Evolutionary conservation across 805 yeast genomes (phyloP), one percentile per base, ranked within the genome.

Genomic region (Myxozyma lipomycoides): DNA sequence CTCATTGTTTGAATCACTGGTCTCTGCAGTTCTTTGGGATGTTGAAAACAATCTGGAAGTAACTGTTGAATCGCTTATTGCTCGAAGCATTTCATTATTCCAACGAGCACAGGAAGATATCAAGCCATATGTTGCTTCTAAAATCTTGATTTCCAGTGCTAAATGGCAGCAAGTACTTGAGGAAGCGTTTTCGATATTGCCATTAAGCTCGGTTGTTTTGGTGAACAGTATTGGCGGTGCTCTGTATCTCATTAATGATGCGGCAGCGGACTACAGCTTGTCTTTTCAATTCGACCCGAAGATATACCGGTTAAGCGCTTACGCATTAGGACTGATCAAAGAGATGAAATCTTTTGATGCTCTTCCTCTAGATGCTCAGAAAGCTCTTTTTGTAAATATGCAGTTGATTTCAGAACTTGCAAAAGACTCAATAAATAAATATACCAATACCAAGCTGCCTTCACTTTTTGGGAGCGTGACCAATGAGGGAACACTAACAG

Each of bases 221-320:
- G 35, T 52, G 4, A 55, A 50, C 25, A 45, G 23, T 34, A n/a
- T 55, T 10, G 58, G 58, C 4, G 59, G 56, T 21, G 53, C 54
- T 6, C n/a, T 46, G 24, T 48, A 45, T 48, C 36, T 50, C 4
- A 35, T 46, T 28, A 42, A 4, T 12, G 35, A 3, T 15, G n/a
- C 30, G 3, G 39, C 17, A 4, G 12, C 37, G 10, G 22, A 6
- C n/a, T 42, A 10, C 2, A 2, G 15, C 35, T 4, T 28, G 21
- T 10, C 24, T 39, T 22, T 18, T 5, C 45, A 40, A n/a, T 30
- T 35, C n/a, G 47, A 36, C 23, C n/a, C 41, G 38, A 40, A 30
- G 12, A 41, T 51, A 5, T 55, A 48, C 38, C 35, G 59, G 19
- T 40, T 55, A 46, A 54, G 40, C 4, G 3, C 30, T 10, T 55